Conservation (phyloP, 306 rosid genomes). For the Psophocarpus tetragonolobus region DNA sequence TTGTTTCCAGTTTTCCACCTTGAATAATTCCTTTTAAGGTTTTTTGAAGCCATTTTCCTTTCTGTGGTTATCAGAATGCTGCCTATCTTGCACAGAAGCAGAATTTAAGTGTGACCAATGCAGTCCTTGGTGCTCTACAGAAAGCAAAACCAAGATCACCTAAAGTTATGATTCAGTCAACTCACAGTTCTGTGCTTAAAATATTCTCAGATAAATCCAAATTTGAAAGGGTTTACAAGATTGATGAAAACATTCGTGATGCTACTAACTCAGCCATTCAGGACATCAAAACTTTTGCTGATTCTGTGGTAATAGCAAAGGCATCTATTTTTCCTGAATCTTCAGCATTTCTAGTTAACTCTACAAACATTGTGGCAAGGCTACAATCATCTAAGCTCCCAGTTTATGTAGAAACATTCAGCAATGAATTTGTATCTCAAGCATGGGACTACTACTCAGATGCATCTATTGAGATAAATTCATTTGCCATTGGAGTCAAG, state of each 20-base stretch:
- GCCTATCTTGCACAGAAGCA: conserved; percentile 61
- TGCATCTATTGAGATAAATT: conserved; percentile 73
- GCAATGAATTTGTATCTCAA: conserved; percentile 93
- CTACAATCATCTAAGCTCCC: conserved; percentile 50
- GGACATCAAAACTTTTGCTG: conserved; percentile 73
- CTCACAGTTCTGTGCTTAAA: conserved; percentile 61
- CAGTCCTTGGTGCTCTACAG: conserved; percentile 52
- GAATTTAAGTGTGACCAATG: conserved; percentile 47
- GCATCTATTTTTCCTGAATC: conserved; percentile 52
- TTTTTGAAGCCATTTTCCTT: conserved; percentile 2
- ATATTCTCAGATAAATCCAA: conserved; percentile 54
- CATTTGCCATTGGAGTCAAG: conserved; percentile 48
- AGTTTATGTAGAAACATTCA: conserved; percentile 73
- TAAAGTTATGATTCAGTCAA: conserved; percentile 74
- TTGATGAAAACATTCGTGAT: conserved; percentile 50
- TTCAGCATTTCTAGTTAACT: conserved; percentile 40
- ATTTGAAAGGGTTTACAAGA: conserved; percentile 69
- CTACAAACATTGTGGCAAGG: conserved; percentile 47
- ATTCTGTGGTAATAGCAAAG: conserved; percentile 70
- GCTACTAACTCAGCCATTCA: conserved; percentile 41
- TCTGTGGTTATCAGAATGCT: conserved; percentile 60
- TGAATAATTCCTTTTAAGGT: neutral
- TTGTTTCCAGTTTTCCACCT: neutral
- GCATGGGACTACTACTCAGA: conserved; percentile 97
- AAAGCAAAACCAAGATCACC: conserved; percentile 52